Evolutionary conservation across 2,329 filamentous ascomycete genomes (phyloP), one percentile per base, ranked within the genome.

Genomic region (Ceratocystis harringtonii): DNA sequence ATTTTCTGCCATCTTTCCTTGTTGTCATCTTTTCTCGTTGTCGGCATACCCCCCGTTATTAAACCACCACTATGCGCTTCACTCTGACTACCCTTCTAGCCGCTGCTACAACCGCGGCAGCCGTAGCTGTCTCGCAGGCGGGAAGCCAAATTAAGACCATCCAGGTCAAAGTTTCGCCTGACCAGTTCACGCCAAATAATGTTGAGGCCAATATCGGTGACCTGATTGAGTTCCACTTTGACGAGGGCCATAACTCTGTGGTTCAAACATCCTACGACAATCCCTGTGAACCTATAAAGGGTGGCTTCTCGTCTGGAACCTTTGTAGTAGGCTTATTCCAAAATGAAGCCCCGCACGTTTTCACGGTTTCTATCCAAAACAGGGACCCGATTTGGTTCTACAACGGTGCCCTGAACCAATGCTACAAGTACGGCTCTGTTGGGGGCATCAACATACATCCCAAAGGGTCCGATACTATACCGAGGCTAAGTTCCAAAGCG

Each of bases 311-410:
- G 0, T 61, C 58, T n/a, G 58, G 58, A 6, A 32, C 58, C n/a
- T 41, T 61, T 41, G 36, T 19, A 28, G 36, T 22, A 10, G 45
- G 17, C 45, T 1, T 8, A 2, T 7, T 7, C n/a, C 5, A 22
- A 19, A 19, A 6, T 1, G 17, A 48, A n/a, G 19, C 10, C 17
- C 17, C 17, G 5, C 45, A 48, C n/a, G 19, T 48, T n/a, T 48
- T 48, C 45, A n/a, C 28, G 10, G 17, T 60, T 30, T 10, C 5
- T n/a, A n/a, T 30, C 17, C 65, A 69, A 25, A 75, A 80, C 69
- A 77, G 75, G 1, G 81, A 78, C 58, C 83, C 84, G 1, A 79
- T 85, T 67, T 87, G 84, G 83, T 80, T 81, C 71, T 87, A 85
- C 76, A 86, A 83, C 72, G 80, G 80, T 75, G 70, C 72, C 70